Percentiles rank a stretch among this genome's conserved stretches.
Conservation (phyloP, 805 yeast species). For the Monosporozyma yasuniensis region DNA sequence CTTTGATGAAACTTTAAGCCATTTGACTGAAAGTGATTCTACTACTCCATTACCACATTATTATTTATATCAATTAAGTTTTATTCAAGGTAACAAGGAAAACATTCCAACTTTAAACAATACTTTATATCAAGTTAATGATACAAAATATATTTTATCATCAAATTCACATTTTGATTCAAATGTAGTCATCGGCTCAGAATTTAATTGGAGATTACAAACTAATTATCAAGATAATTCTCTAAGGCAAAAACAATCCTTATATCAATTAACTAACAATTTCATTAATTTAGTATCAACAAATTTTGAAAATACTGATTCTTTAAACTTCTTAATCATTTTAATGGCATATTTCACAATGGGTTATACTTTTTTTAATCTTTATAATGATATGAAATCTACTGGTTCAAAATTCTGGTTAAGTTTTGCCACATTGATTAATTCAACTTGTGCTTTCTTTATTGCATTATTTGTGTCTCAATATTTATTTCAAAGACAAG, state of each 20-base stretch:
- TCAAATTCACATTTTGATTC: constrained; percentile 27
- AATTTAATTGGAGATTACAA: not conserved
- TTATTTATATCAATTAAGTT: constrained; percentile 24
- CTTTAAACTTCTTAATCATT: constrained; percentile 74
- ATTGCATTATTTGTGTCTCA: constrained; percentile 63
- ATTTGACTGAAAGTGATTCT: constrained; percentile 1
- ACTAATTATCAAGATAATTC: constrained; percentile 8
- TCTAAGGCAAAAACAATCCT: constrained; percentile 18
- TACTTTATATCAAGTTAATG: constrained; percentile 19
- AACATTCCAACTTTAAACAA: constrained; percentile 24
- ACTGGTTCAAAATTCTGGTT: constrained; percentile 73
- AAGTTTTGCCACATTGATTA: constrained; percentile 65
- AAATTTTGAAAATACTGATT: constrained; percentile 63
- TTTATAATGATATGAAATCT: constrained; percentile 65
- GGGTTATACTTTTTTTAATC: constrained; percentile 70
- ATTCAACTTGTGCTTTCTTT: constrained; percentile 76
- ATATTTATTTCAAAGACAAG: constrained; percentile 45
- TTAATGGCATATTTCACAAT: constrained; percentile 77
- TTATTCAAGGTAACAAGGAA: constrained; percentile 14
- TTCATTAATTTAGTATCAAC: constrained; percentile 2
- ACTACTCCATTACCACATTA: constrained; percentile 19
- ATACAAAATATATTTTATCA: constrained; percentile 20
- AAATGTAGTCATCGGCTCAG: not conserved
- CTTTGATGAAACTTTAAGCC: constrained; percentile 12
- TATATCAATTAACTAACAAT: not conserved